Base-by-base conservation (phyloP, 805 yeast species). In the Kodamaea neixiangensis region DNA sequence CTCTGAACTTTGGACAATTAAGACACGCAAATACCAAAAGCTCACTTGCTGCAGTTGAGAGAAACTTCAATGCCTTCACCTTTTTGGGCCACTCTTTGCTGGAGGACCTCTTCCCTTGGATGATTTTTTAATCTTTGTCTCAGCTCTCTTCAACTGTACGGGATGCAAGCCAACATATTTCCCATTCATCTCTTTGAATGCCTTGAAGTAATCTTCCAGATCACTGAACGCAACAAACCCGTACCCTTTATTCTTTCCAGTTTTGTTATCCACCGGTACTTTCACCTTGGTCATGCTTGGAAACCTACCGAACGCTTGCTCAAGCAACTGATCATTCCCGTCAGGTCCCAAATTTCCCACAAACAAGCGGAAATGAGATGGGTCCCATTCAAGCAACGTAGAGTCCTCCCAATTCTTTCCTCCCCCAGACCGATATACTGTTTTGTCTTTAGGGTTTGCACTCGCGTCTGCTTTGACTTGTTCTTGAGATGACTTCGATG, bases 151-250 rank as follows among this genome's bases (percentile, higher is more conserved):
- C 63, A 87, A 67, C 51, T 79, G 84, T 21, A 87, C 82, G 0
- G 94, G 94, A 58, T 85, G 85, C 58, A 76, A 80, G 1, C 94
- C 96, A 44, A 88, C 77, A 57, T 85, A 86, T 60, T 86, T 85
- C 20, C 89, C 89, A 61, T 87, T 85, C 83, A 86, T 79, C 58
- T 85, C 89, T 61, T 82, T 84, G 66, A 85, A 87, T 2, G 92
- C 90, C 47, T 72, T 68, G 49, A 87, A 71, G 58, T 85, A 87
- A 60, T 87, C 93, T 17, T 82, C 81, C 0, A 92, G 67, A 53
- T 77, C 77, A 2, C 69, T 71, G 63, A 88, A 87, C 5, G 89
- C 82, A 11, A 87, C 86, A 64, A 87, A 88, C 6, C 91, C 96
- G 62, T 71, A 88, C 3, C 96, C 94, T 61, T 80, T 83, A 52